phyloP scores from a whole-genome alignment of 495 filamentous ascomycete species.

The Gamarada debralockiae region DNA sequence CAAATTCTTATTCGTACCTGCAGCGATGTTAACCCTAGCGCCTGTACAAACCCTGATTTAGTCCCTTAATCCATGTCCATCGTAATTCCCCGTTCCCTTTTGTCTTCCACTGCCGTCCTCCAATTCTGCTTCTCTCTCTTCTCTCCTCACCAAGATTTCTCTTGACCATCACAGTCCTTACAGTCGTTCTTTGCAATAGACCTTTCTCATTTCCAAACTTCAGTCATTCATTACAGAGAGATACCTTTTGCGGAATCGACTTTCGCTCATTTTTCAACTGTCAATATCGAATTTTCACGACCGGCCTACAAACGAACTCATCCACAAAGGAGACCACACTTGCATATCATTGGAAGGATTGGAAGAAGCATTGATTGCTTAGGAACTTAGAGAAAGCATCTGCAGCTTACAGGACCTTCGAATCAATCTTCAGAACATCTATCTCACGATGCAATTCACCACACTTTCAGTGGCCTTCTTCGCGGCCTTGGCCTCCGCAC shows the following conservation, averaged over 20 bases:
- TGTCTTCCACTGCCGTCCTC: constrained; percentile 8
- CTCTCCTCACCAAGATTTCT: constrained; percentile 24
- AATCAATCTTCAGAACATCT: not conserved
- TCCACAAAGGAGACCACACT: not conserved
- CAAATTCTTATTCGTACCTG: too few species aligned
- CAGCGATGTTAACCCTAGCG: not conserved
- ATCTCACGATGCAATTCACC: constrained; percentile 33
- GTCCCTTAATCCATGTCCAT: constrained; percentile 9
- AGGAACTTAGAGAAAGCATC: constrained; percentile 7
- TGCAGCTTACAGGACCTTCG: not conserved
- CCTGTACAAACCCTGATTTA: constrained; percentile 7
- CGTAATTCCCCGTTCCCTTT: constrained; percentile 3
- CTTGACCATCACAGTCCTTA: constrained; percentile 26
- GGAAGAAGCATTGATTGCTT: constrained; percentile 25
- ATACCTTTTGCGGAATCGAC: constrained; percentile 26
- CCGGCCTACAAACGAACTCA: constrained; percentile 8
- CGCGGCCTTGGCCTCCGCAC: constrained; percentile 42
- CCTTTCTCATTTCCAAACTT: constrained; percentile 19
- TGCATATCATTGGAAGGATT: not conserved
- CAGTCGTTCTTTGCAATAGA: constrained; percentile 21
- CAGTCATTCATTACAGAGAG: constrained; percentile 26
- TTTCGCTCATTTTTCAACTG: constrained; percentile 25
- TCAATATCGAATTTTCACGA: constrained; percentile 10
- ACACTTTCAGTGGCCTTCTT: constrained; percentile 46
- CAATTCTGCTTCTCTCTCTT: constrained; percentile 14